Evolutionary conservation across 2,329 filamentous ascomycete genomes (phyloP).

Genomic region (Fusarium sulawesiense): DNA sequence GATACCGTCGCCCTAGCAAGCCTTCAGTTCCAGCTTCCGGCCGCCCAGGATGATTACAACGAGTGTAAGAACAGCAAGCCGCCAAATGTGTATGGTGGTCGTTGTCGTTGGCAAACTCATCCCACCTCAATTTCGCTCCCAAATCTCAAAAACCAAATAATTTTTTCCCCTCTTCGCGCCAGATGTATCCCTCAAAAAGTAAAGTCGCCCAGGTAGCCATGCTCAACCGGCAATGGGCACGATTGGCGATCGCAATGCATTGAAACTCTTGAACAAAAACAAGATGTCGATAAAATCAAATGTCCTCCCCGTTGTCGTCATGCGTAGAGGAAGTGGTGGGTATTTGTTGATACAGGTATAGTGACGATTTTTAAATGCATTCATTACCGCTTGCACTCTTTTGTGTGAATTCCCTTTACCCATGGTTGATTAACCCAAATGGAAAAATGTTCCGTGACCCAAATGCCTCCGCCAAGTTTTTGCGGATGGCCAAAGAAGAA

Average conservation of each 20-base stretch:
- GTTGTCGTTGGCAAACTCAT: constrained; percentile 44
- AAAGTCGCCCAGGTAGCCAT: constrained; percentile 35
- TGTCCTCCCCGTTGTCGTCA: constrained; percentile 45
- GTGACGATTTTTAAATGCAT: constrained; percentile 54
- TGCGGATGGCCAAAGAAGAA: constrained; percentile 45
- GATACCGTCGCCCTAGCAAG: constrained; percentile 47
- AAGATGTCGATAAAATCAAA: constrained; percentile 37
- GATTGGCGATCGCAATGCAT: constrained; percentile 39
- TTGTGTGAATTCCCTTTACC: constrained; percentile 54
- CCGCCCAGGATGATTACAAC: constrained; percentile 61
- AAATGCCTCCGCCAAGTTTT: constrained; percentile 43
- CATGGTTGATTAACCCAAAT: constrained; percentile 43
- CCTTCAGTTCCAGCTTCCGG: constrained; percentile 53
- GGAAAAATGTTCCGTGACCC: constrained; percentile 45
- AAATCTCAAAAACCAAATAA: constrained; percentile 28
- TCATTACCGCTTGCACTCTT: constrained; percentile 55
- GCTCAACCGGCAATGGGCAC: constrained; percentile 34
- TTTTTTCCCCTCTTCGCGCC: constrained; percentile 40
- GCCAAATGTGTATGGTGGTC: constrained; percentile 42
- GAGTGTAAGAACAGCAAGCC: constrained; percentile 62
- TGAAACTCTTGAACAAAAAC: constrained; percentile 42
- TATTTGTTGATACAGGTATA: constrained; percentile 60
- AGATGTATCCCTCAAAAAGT: constrained; percentile 32
- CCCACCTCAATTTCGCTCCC: constrained; percentile 29
- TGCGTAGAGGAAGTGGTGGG: constrained; percentile 48